Conservation (phyloP, 371 early-diverging fungal genomes). For the Blakeslea trispora region DNA sequence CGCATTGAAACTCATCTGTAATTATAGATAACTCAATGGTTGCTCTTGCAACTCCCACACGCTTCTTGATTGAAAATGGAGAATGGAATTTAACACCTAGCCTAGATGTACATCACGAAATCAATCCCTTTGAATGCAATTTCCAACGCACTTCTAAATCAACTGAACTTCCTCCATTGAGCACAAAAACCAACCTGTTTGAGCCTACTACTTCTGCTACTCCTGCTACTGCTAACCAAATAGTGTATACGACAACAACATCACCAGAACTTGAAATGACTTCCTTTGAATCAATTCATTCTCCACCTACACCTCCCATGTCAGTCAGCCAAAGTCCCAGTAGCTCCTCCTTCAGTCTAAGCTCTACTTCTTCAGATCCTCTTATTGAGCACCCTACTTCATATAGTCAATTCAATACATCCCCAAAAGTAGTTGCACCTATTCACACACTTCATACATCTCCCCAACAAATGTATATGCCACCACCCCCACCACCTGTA, state of each 20-base stretch:
- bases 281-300: background rate
- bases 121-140: conserved; percentile 38
- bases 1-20: background rate
- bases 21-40: conserved; percentile 14
- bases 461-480: background rate
- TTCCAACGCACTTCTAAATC: conserved; percentile 14
- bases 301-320: conserved; percentile 26
- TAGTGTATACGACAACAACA: no score
- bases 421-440: background rate
- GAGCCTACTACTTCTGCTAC: no score
- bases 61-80: conserved; percentile 35
- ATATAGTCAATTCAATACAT: background rate
- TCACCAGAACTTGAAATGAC: conserved; percentile 9
- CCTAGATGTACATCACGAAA: conserved; percentile 21
- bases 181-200: background rate
- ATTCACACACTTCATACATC: background rate
- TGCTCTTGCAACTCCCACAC: conserved; percentile 36
- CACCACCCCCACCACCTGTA: background rate
- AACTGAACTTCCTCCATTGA: background rate
- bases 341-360: conserved; percentile 11
- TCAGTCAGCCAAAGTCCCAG: conserved; percentile 26
- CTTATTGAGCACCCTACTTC: background rate
- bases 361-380: background rate
- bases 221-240: background rate
- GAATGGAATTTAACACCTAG: conserved; percentile 35